These are phyloP conservation scores for Phytophthora sojae DNA, from an alignment of 352 stramenopile species.

Conservation along the genomic window DNA sequence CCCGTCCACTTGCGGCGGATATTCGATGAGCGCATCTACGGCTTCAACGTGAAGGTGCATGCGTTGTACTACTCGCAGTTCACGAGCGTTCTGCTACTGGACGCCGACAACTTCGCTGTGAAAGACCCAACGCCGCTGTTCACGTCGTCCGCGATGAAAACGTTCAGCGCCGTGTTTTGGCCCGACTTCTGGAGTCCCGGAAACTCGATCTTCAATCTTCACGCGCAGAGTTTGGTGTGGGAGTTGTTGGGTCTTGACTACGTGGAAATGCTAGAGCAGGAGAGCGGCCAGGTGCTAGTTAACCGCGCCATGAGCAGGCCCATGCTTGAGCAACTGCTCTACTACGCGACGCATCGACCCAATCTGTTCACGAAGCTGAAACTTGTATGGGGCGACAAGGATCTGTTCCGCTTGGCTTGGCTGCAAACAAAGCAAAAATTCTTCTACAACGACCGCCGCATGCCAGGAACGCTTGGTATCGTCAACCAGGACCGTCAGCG, in stretches of 20 bases:
- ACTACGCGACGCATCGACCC: conserved; percentile 51
- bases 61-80: conserved; percentile 64
- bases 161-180: conserved; percentile 56
- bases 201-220: conserved; percentile 69
- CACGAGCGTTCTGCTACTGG: conserved; percentile 51
- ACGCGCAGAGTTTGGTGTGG: conserved; percentile 67
- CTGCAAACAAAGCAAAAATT: conserved; percentile 40
- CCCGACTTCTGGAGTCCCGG: conserved; percentile 57
- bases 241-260: conserved; percentile 52
- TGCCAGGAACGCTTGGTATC: conserved; percentile 53
- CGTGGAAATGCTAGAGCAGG: conserved; percentile 59
- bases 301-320: conserved; percentile 37
- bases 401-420: conserved; percentile 65
- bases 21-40: conserved; percentile 52
- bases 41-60: conserved; percentile 65
- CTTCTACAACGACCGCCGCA: conserved; percentile 47
- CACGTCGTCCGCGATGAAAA: conserved; percentile 33
- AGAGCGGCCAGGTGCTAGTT: conserved; percentile 60
- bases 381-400: conserved; percentile 65
- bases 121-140: conserved; percentile 56
- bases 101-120: conserved; percentile 61
- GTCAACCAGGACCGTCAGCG: conserved; percentile 43
- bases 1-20: conserved; percentile 52
- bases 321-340: conserved; percentile 56
- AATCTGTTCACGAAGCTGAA: conserved; percentile 61